Conservation (phyloP, 441 rosid genomes). For the Daphne laureola region DNA sequence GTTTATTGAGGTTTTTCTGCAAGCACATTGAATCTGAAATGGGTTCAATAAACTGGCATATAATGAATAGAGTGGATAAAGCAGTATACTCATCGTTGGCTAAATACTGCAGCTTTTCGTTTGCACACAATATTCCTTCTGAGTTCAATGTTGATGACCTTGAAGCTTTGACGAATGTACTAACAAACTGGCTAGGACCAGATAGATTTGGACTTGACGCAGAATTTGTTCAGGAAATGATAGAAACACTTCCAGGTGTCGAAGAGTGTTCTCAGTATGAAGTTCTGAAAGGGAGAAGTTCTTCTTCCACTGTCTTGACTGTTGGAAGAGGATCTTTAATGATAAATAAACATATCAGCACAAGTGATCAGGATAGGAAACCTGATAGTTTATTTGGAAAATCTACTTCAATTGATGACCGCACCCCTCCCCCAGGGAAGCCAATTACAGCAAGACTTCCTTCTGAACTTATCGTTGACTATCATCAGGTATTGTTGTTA, state of each 20-base stretch:
- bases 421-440: slow-evolving; percentile 61
- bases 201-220: slow-evolving; percentile 93
- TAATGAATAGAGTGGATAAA: slow-evolving; percentile 32
- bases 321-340: slow-evolving; percentile 60
- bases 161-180: slow-evolving; percentile 33
- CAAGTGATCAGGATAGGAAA: slow-evolving; percentile 26
- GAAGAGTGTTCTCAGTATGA: slow-evolving; percentile 63
- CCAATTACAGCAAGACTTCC: slow-evolving; percentile 61
- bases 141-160: slow-evolving; percentile 35
- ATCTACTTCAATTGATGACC: slow-evolving; percentile 38
- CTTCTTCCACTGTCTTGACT: slow-evolving; percentile 35
- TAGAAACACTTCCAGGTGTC: slow-evolving; percentile 76
- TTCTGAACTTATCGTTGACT: slow-evolving; percentile 76
- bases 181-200: slow-evolving; percentile 73
- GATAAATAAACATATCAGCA: slow-evolving; percentile 35
- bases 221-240: slow-evolving; percentile 86
- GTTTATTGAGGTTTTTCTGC: slow-evolving; percentile 48
- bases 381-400: slow-evolving; percentile 34
- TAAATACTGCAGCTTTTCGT: slow-evolving; percentile 58
- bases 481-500: slow-evolving; percentile 66
- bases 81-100: slow-evolving; percentile 30
- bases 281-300: slow-evolving; percentile 47
- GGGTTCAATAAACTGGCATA: slow-evolving; percentile 30
- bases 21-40: slow-evolving; percentile 48
- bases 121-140: slow-evolving; percentile 24